Conservation (phyloP, 2,329 filamentous ascomycete species). For the Pseudogymnoascus sp. region DNA sequence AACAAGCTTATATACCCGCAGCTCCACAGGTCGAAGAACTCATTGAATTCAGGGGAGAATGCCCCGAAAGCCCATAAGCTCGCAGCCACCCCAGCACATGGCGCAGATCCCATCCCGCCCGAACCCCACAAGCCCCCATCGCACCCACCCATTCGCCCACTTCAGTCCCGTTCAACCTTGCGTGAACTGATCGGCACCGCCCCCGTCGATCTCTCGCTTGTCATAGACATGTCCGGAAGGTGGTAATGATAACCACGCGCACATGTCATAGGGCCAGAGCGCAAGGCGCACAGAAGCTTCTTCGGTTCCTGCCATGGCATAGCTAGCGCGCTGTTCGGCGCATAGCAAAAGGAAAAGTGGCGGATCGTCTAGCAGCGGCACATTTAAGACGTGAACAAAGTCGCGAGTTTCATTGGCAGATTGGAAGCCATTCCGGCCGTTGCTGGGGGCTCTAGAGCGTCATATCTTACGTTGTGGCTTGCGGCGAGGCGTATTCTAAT, state of each 20-base stretch:
- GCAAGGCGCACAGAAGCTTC: neutral
- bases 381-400: neutral
- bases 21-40: neutral
- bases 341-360: neutral
- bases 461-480: neutral
- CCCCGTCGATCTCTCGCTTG: neutral
- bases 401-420: neutral
- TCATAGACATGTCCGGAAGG: neutral
- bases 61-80: neutral
- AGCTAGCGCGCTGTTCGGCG: neutral
- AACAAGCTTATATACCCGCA: neutral
- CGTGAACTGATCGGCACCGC: neutral
- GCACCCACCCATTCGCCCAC: neutral
- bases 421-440: neutral
- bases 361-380: neutral
- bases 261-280: neutral
- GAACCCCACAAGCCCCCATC: neutral
- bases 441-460: neutral
- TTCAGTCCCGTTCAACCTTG: neutral
- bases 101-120: neutral
- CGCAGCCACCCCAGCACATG: neutral
- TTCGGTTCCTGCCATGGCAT: neutral
- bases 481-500: neutral
- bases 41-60: neutral
- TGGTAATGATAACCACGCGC: neutral